Evolutionary conservation across 2,329 filamentous ascomycete species (phyloP).

Genomic region (Curvularia sp.): DNA sequence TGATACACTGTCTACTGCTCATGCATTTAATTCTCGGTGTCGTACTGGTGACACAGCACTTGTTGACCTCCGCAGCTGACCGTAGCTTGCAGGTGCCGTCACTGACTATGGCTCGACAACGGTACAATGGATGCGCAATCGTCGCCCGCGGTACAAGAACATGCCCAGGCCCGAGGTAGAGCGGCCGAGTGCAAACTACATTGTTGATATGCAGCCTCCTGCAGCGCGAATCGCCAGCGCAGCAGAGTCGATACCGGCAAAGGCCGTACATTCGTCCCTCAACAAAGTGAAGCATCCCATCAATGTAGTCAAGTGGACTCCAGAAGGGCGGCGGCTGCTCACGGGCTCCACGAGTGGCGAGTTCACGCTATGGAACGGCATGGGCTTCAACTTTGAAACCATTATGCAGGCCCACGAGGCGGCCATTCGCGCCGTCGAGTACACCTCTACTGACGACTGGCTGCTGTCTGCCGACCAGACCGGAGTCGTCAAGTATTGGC

Average conservation of each 20-base stretch:
- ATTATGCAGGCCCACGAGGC: constrained; percentile 98
- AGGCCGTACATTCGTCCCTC: constrained; percentile 94
- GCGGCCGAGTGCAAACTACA: constrained; percentile 85
- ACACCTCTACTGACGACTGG: constrained; percentile 97
- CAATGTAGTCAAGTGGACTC: constrained; percentile 97
- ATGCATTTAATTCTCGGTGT: background rate
- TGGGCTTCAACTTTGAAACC: constrained; percentile 98
- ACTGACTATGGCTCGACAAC: constrained; percentile 93
- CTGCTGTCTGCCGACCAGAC: constrained; percentile 94
- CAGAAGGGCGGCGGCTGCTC: constrained; percentile 87
- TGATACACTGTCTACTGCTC: background rate
- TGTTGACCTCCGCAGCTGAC: constrained; percentile 3
- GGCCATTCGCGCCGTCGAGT: constrained; percentile 81
- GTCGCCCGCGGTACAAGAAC: constrained; percentile 77
- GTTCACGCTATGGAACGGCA: constrained; percentile 98
- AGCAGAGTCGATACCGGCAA: constrained; percentile 89
- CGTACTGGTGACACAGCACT: background rate
- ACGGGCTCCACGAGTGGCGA: constrained; percentile 96
- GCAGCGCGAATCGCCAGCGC: constrained; percentile 75
- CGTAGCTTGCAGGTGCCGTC: constrained; percentile 71
- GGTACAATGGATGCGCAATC: constrained; percentile 88
- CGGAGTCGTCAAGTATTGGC: constrained; percentile 97
- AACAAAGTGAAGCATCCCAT: constrained; percentile 99
- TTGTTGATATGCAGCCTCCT: constrained; percentile 90
- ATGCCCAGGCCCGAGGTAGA: constrained; percentile 77